Evolutionary conservation across 2,329 filamentous ascomycete species (phyloP).

Genomic region (Xylaria polymorpha): DNA sequence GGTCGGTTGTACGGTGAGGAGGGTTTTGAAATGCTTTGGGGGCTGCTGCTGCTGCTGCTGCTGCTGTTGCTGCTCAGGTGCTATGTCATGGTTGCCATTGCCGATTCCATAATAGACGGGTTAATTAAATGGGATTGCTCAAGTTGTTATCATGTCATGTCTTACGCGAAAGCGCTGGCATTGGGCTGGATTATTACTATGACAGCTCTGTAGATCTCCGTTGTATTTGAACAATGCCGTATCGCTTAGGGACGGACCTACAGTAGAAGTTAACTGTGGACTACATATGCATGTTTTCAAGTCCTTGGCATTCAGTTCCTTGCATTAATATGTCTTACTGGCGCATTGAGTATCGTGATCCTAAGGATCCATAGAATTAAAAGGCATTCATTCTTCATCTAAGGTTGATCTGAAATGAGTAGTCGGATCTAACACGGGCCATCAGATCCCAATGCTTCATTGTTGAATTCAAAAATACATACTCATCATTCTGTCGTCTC

Average conservation of each 20-base stretch:
- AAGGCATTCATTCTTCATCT: background rate
- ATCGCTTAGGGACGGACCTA: too few relatives aligned
- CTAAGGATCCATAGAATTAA: background rate
- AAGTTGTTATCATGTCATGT: too few relatives aligned
- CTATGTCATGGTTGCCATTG: background rate
- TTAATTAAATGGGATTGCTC: too few relatives aligned
- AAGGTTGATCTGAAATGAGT: background rate
- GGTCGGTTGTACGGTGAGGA: background rate
- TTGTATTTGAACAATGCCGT: too few relatives aligned
- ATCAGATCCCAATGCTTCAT: background rate
- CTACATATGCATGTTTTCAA: background rate
- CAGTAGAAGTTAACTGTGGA: background rate
- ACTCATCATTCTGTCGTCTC: background rate
- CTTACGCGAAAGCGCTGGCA: too few relatives aligned
- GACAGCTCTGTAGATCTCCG: background rate
- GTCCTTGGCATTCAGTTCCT: constrained; percentile 21
- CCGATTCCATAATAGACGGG: background rate
- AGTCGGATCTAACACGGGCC: background rate
- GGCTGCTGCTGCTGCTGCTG: background rate
- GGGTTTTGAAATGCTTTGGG: background rate
- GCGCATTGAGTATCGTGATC: background rate
- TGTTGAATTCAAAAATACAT: background rate
- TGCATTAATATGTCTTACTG: constrained; percentile 11
- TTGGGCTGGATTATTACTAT: too few relatives aligned
- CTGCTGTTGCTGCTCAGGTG: too few relatives aligned